These are phyloP conservation scores for Fagopyrum esculentum DNA, from an alignment of 148 eudicot species.

Conservation along the genomic window DNA sequence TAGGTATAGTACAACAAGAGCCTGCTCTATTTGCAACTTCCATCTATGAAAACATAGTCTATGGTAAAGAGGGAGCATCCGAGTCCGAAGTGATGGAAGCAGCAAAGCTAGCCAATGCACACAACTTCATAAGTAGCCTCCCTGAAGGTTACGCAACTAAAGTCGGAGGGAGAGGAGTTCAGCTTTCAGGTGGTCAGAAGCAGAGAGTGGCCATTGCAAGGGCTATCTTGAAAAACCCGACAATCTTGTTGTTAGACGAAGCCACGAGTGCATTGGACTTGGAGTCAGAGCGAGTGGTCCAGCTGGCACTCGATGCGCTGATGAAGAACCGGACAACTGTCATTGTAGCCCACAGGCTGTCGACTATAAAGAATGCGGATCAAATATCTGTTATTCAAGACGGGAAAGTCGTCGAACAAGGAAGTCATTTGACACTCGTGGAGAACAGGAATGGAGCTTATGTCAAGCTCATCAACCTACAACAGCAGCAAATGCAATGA, in stretches of 20 bases:
- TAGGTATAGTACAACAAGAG: constrained; percentile 91
- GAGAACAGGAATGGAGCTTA: constrained; percentile 61
- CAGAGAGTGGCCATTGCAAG: constrained; percentile 95
- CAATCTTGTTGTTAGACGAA: constrained; percentile 74
- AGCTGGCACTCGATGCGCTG: constrained; percentile 70
- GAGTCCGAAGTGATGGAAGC: constrained; percentile 82
- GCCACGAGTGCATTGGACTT: constrained; percentile 87
- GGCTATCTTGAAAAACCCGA: constrained; percentile 76
- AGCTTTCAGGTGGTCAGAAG: constrained; percentile 89
- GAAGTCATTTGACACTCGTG: constrained; percentile 60
- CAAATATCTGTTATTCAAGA: constrained; percentile 82
- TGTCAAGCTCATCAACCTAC: constrained; percentile 58
- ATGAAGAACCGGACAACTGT: constrained; percentile 85
- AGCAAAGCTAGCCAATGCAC: constrained; percentile 83
- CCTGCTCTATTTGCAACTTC: constrained; percentile 92
- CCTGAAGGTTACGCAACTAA: constrained; percentile 88
- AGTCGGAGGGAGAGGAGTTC: constrained; percentile 91
- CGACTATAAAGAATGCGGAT: constrained; percentile 79
- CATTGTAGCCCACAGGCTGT: constrained; percentile 81
- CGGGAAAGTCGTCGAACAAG: constrained; percentile 79
- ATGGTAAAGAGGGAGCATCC: constrained; percentile 86
- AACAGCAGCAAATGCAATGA: constrained; percentile 32
- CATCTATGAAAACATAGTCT: constrained; percentile 79
- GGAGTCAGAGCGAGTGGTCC: constrained; percentile 86
- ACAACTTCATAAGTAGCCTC: constrained; percentile 76